Percentiles rank a stretch among this genome's conserved stretches.
phyloP scores from a whole-genome alignment of 352 stramenopile species.

The Phytophthora kernoviae region DNA sequence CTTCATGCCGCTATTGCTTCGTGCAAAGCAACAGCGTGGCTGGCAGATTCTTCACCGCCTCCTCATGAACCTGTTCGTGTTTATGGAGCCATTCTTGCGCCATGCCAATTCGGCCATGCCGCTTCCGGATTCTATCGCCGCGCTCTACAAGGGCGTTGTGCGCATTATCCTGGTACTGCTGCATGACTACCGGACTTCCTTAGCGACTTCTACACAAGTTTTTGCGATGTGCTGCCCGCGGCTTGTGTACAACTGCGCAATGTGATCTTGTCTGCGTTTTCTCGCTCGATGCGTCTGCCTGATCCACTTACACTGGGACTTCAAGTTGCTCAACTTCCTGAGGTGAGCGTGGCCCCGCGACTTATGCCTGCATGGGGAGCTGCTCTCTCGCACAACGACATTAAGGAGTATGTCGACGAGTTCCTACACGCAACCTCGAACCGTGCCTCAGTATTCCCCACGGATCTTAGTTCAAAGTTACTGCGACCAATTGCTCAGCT shows the following conservation, averaged over 20 bases:
- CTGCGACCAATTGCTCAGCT: constrained; percentile 62
- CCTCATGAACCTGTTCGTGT: constrained; percentile 97
- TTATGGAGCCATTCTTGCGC: constrained; percentile 96
- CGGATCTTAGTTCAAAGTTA: constrained; percentile 80
- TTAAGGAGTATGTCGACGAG: constrained; percentile 96
- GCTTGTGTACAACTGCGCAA: constrained; percentile 98
- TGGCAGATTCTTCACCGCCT: constrained; percentile 98
- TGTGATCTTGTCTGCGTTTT: constrained; percentile 97
- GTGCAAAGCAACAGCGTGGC: constrained; percentile 93
- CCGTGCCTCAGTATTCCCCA: constrained; percentile 87
- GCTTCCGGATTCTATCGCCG: constrained; percentile 91
- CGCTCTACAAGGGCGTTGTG: constrained; percentile 98
- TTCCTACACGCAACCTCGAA: constrained; percentile 93
- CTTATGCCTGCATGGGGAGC: constrained; percentile 95
- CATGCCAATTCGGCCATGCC: constrained; percentile 76
- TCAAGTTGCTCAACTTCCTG: constrained; percentile 96
- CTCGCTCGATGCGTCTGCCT: constrained; percentile 96
- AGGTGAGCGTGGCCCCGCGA: constrained; percentile 94
- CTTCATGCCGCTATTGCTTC: constrained; percentile 98
- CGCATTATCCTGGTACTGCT: constrained; percentile 98
- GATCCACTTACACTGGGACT: constrained; percentile 98
- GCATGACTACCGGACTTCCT: constrained; percentile 99
- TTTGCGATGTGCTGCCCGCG: constrained; percentile 98
- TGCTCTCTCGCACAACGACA: constrained; percentile 89
- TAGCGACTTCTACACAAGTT: constrained; percentile 97